Percentiles rank a stretch among this genome's conserved stretches.
These are phyloP conservation scores for Malassezia japonica DNA, from an alignment of 1,284 basidiomycete species.

Conservation along the genomic window DNA sequence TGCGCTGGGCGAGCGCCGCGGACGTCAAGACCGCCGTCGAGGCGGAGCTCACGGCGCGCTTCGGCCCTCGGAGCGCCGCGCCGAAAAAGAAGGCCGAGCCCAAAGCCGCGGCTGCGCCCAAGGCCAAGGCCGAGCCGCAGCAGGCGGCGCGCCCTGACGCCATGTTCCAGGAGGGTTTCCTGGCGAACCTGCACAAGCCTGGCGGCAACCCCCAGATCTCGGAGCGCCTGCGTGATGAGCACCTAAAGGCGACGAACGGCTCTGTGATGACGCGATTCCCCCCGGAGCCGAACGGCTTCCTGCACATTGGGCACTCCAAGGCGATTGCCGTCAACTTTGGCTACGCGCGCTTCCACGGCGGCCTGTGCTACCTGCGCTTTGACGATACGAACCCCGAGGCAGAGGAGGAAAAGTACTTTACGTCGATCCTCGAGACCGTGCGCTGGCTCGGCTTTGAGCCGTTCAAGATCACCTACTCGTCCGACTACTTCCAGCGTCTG, in stretches of 20 bases:
- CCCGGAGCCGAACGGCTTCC: constrained; percentile 92
- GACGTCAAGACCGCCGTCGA: constrained; percentile 85
- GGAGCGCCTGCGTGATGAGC: constrained; percentile 66
- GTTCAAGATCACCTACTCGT: constrained; percentile 98
- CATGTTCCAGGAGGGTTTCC: constrained; percentile 90
- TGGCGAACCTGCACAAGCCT: constrained; percentile 83
- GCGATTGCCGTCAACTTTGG: constrained; percentile 98
- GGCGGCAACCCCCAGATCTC: constrained; percentile 86
- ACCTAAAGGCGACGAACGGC: constrained; percentile 71
- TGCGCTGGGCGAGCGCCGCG: constrained; percentile 76
- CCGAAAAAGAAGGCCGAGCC: constrained; percentile 55
- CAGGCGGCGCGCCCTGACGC: constrained; percentile 51
- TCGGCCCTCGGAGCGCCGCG: constrained; percentile 56
- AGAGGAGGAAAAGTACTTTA: constrained; percentile 90
- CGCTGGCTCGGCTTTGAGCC: constrained; percentile 97
- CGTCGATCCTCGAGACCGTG: constrained; percentile 87
- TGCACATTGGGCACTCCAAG: constrained; percentile 93
- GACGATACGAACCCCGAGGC: constrained; percentile 99
- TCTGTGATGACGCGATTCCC: constrained; percentile 92
- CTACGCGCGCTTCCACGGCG: constrained; percentile 81
- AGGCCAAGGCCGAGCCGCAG: constrained; percentile 17
- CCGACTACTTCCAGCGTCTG: constrained; percentile 85
- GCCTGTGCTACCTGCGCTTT: constrained; percentile 84
- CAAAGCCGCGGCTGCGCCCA: constrained; percentile 1
- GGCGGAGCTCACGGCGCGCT: constrained; percentile 61